These are phyloP conservation scores for Yamadazyma dendronema DNA, from an alignment of 1,139 yeast species.

Conservation along the genomic window DNA sequence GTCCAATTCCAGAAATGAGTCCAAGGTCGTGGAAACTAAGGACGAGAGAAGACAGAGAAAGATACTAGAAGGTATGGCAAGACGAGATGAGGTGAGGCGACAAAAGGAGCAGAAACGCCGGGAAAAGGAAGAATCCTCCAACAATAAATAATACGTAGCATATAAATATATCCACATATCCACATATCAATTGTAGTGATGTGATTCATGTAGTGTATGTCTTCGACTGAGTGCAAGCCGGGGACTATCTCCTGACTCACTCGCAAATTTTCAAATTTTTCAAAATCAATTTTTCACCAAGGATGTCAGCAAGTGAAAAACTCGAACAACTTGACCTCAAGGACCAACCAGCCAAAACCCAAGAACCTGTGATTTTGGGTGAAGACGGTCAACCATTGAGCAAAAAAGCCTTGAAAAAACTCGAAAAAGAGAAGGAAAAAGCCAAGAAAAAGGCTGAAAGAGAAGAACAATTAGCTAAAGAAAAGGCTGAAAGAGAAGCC, in stretches of 20 bases:
- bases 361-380: slow-evolving; percentile 43
- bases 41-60: slow-evolving; percentile 64
- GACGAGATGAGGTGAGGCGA: slow-evolving; percentile 35
- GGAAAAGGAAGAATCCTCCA: slow-evolving; percentile 5
- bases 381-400: slow-evolving; percentile 94
- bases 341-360: slow-evolving; percentile 20
- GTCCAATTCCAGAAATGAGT: too few relatives aligned
- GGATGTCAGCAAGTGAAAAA: slow-evolving; percentile 27
- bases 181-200: too few relatives aligned
- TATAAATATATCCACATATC: not conserved
- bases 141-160: not conserved
- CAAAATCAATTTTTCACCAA: not conserved
- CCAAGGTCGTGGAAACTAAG: slow-evolving; percentile 25
- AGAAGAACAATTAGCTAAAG: slow-evolving; percentile 85
- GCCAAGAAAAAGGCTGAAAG: slow-evolving; percentile 90
- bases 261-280: not conserved
- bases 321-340: slow-evolving; percentile 32
- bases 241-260: not conserved
- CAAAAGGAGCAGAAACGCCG: slow-evolving; percentile 19
- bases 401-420: slow-evolving; percentile 91
- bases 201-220: too few relatives aligned
- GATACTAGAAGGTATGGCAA: slow-evolving; percentile 57
- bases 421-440: slow-evolving; percentile 91
- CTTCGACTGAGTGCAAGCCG: too few relatives aligned
- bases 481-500: slow-evolving; percentile 80